These are phyloP conservation scores for Globisporangium middletonii DNA, from an alignment of 352 stramenopile genomes.

Conservation along the genomic window DNA sequence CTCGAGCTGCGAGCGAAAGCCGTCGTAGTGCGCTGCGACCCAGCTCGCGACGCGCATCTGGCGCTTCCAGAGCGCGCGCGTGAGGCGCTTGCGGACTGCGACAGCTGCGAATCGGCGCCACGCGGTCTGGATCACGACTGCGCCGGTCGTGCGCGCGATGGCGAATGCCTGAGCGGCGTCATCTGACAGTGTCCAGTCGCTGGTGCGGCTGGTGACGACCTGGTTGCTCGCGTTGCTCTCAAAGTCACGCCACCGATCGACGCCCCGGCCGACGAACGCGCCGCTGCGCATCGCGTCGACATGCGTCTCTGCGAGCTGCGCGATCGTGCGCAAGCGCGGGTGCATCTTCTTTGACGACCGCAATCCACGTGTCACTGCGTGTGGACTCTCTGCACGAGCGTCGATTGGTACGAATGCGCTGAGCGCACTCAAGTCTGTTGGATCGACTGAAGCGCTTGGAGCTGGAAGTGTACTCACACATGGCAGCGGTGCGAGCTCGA, in stretches of 20 bases:
- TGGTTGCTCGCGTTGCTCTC: neutral
- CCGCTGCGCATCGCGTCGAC: constrained; percentile 30
- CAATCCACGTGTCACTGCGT: neutral
- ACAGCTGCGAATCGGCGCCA: constrained; percentile 34
- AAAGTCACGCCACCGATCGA: constrained; percentile 31
- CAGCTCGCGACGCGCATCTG: constrained; percentile 37
- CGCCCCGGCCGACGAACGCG: constrained; percentile 40
- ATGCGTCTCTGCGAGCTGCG: constrained; percentile 31
- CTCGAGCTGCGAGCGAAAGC: constrained; percentile 6
- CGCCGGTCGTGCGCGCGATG: constrained; percentile 24
- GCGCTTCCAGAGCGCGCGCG: constrained; percentile 24
- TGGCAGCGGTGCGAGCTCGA: constrained; percentile 9
- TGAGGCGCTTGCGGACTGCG: constrained; percentile 16
- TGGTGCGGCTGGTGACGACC: neutral
- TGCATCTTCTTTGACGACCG: constrained; percentile 8
- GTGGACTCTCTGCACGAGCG: neutral
- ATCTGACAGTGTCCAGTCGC: constrained; percentile 3
- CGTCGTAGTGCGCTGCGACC: constrained; percentile 15
- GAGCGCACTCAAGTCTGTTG: neutral
- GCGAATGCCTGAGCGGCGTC: constrained; percentile 17
- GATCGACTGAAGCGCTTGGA: too few species aligned
- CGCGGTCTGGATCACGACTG: constrained; percentile 43
- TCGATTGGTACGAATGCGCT: neutral
- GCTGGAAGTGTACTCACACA: neutral
- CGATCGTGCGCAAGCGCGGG: constrained; percentile 37